These are phyloP conservation scores for Penicillium flavigenum DNA, from an alignment of 495 filamentous ascomycete species.

Conservation along the genomic window DNA sequence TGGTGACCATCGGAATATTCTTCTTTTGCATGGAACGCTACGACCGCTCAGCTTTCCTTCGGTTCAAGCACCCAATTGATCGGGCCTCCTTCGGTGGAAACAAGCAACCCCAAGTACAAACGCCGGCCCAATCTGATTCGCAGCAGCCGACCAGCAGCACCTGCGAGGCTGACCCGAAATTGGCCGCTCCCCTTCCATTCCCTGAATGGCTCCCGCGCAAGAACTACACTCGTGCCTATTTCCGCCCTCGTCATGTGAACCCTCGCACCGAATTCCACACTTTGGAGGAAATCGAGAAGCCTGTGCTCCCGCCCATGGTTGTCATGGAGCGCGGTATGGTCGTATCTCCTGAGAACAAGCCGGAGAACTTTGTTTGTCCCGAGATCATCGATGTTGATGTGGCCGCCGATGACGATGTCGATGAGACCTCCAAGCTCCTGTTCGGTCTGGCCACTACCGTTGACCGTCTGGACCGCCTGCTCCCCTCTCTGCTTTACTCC, in stretches of 20 bases:
- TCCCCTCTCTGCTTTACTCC: conserved; percentile 50
- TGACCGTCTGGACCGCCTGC: conserved; percentile 48
- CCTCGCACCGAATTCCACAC: conserved; percentile 44
- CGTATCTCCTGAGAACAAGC: conserved; percentile 40
- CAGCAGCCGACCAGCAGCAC: conserved; percentile 19
- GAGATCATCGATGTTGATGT: conserved; percentile 48
- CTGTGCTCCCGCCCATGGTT: conserved; percentile 47
- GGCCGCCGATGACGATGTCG: conserved; percentile 42
- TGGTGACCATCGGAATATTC: conserved; percentile 47
- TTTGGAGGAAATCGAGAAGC: conserved; percentile 41
- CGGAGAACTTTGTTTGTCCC: conserved; percentile 44
- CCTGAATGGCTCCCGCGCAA: conserved; percentile 49
- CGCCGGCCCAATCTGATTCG: conserved; percentile 20
- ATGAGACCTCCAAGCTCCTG: conserved; percentile 51
- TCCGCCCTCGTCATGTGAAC: conserved; percentile 43
- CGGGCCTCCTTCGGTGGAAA: conserved; percentile 20
- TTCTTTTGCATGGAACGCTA: conserved; percentile 49
- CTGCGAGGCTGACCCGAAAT: conserved; percentile 41
- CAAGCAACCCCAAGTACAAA: conserved; percentile 21
- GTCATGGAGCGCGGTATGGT: conserved; percentile 49
- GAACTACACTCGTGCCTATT: conserved; percentile 51
- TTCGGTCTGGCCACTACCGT: conserved; percentile 54
- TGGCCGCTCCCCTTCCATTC: conserved; percentile 42
- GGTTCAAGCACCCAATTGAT: conserved; percentile 43
- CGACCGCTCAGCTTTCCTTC: conserved; percentile 43